Evolutionary conservation across 331 rosid species (phyloP), one percentile per base, ranked within the genome.

Genomic region (Prunus yedoensis): DNA sequence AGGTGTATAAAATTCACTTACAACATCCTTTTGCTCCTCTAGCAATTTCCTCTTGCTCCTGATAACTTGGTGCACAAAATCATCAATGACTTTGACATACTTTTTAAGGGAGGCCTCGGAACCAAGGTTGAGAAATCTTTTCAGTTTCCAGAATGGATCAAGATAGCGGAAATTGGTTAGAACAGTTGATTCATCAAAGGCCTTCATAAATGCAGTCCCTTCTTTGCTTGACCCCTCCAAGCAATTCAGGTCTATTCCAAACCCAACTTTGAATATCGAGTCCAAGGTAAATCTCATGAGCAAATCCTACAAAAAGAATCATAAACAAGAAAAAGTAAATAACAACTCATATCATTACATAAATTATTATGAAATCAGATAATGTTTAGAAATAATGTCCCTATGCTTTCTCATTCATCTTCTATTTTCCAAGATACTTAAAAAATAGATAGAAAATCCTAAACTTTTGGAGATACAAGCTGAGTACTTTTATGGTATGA

Each of bases 161-260:
- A 86, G 85, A 72, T 49, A 86, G 13, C 91, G 89, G 85, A 88
- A 83, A 58, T 51, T 81, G 2, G 65, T 71, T 59, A 83, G 67
- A 45, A 84, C 88, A 70, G 81, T 89, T 13, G 97, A 84, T 13
- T 89, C 91, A 73, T 91, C 97, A 60, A 89, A 91, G 43, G 88
- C 91, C 66, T 86, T 80, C 83, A 81, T 81, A 85, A 91, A 91
- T 17, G 73, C 81, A n/a, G 8, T 70, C 72, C 91, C 94, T 25
- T 76, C 75, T 81, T 77, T 83, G 75, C 73, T 85, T 61, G 86
- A 81, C n/a, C 86, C 85, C 43, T 78, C 89, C 67, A 86, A 63
- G 86, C 86, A 87, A 69, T 89, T 73, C 76, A 89, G 50, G 27
- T 89, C 88, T 4, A 25, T 25, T 25, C 25, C 25, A 25, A 25